Base-by-base conservation (phyloP, 2,329 filamentous ascomycete genomes). In the Cladorrhinum sp. region DNA sequence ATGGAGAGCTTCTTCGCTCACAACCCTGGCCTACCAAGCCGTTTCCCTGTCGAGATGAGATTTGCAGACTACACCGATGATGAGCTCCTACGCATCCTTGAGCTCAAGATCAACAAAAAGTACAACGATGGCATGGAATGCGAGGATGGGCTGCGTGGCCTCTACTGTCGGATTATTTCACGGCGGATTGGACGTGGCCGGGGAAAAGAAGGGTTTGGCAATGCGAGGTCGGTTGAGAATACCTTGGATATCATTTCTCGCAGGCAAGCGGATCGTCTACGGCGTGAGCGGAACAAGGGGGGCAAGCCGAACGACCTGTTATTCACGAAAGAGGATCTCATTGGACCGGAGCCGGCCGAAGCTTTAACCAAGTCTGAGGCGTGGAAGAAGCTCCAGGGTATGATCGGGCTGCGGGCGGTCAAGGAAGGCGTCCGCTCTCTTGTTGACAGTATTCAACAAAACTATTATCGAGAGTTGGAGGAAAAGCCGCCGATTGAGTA, bases 1-100 rank as follows among this genome's bases (percentile, higher is more conserved):
- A 93, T 94, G 89, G 89, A 93, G 66, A 80, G 80, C 0, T 91
- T 93, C 70, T 92, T 91, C 52, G 79, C 83, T 0, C 88, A 92
- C 72, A 93, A 93, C 50, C 85, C 85, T 0, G 89, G 90, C 0
- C 76, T 93, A 2, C 78, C 82, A 0, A 90, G 88, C 64, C 84
- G 90, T 0, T 86, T 94, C 39, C 89, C 89, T 0, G 76, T 84
- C 10, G 74, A 80, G 33, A 77, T 93, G 67, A 79, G 83, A 48
- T 94, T 93, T 59, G 75, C 81, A 0, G 90, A 94, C 70, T 93
- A 91, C 64, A 76, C 76, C 0, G 86, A 93, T 52, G 67, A 75
- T 0, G 88, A 93, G 65, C 76, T 94, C 0, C 76, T 85, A 2
- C 68, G 70, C 0, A 92, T 94, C 12, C 71, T 92, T 0, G 73